Evolutionary conservation across 2,329 filamentous ascomycete genomes (phyloP).

Genomic region (Scedosporium aurantiacum): DNA sequence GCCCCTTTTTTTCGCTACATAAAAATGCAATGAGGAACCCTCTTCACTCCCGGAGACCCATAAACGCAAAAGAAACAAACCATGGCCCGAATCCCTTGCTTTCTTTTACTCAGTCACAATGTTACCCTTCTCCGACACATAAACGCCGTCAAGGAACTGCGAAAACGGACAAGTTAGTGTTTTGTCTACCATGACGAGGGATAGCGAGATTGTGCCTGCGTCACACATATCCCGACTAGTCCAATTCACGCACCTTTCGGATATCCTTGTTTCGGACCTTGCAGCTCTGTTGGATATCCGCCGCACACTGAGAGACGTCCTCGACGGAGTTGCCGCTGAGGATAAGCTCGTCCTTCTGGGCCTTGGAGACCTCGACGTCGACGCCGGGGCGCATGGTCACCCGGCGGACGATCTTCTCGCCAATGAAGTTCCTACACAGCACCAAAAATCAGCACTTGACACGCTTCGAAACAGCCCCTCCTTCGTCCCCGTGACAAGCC

Average conservation of each 20-base stretch:
- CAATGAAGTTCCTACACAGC: conserved; percentile 77
- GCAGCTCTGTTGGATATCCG: conserved; percentile 99
- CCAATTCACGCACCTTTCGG: conserved; percentile 62
- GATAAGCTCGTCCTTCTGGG: conserved; percentile 95
- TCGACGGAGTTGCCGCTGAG: conserved; percentile 91
- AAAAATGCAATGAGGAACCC: conserved; percentile 50
- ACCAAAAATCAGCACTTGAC: conserved; percentile 20
- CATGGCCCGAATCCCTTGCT: conserved; percentile 23
- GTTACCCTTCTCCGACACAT: conserved; percentile 98
- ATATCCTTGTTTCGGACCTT: conserved; percentile 99
- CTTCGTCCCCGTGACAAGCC: neutral
- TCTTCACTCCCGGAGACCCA: conserved; percentile 49
- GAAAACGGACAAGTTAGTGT: neutral
- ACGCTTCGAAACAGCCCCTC: neutral
- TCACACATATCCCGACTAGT: neutral
- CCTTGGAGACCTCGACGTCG: conserved; percentile 77
- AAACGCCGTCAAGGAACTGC: conserved; percentile 99
- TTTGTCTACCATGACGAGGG: neutral
- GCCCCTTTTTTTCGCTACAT: conserved; percentile 37
- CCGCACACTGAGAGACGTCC: conserved; percentile 92
- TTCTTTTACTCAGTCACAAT: conserved; percentile 58
- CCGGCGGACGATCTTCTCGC: conserved; percentile 97
- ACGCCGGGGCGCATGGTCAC: conserved; percentile 86
- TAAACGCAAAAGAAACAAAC: conserved; percentile 41
- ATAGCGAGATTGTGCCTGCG: neutral